These are phyloP conservation scores for Martensiomyces pterosporus DNA, from an alignment of 192 early-diverging fungal species.

Conservation along the genomic window DNA sequence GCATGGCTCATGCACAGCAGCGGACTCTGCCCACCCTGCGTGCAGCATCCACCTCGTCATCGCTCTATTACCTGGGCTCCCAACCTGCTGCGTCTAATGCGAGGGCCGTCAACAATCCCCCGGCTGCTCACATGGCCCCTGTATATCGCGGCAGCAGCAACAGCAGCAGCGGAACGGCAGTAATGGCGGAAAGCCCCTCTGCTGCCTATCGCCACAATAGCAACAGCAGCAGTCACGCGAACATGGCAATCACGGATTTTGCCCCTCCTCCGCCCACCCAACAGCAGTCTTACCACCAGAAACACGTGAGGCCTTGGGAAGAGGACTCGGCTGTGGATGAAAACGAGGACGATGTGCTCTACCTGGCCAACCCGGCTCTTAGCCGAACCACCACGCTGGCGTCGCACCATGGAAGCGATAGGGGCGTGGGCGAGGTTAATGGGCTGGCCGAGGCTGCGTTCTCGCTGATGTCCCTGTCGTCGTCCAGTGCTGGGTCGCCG, in stretches of 20 bases:
- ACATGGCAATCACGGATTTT: conserved; percentile 7
- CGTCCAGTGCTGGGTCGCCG: conserved; percentile 2
- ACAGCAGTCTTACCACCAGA: not conserved
- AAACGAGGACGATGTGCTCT: conserved; percentile 1
- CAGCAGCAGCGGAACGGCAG: too few relatives aligned
- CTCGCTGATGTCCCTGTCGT: conserved; percentile 48
- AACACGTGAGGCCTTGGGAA: conserved; percentile 47
- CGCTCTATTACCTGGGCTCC: too few relatives aligned
- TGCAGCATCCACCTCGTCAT: too few relatives aligned
- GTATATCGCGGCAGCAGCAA: too few relatives aligned
- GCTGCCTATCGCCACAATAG: not conserved
- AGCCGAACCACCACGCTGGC: not conserved
- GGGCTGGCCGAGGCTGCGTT: conserved; percentile 45
- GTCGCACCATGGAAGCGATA: not conserved
- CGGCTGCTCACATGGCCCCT: too few relatives aligned
- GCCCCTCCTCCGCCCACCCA: not conserved
- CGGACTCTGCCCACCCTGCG: conserved; percentile 4
- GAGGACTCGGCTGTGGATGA: not conserved
- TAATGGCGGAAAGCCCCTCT: conserved; percentile 1
- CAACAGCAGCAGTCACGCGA: conserved; percentile 3
- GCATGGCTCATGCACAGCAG: too few relatives aligned
- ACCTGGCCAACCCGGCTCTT: not conserved
- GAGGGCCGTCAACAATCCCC: too few relatives aligned
- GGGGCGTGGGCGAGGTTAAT: conserved; percentile 1
- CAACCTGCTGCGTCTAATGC: too few relatives aligned